These are phyloP conservation scores for Shiraia sp. DNA, from an alignment of 2,329 filamentous ascomycete species.

Conservation along the genomic window DNA sequence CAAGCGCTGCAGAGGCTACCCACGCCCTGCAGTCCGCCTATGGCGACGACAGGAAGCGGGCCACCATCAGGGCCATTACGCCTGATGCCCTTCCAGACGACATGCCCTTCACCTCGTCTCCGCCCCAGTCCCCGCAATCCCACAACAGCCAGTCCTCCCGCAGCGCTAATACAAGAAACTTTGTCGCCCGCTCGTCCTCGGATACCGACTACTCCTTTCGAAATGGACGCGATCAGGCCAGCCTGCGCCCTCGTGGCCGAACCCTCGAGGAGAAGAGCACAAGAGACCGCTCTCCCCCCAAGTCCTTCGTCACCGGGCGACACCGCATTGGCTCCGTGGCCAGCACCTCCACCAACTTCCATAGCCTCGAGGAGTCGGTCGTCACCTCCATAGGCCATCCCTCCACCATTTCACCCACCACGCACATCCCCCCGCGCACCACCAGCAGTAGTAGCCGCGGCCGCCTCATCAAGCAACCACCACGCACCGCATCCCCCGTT, in stretches of 20 bases:
- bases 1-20: slow-evolving; percentile 24
- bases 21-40: slow-evolving; percentile 6
- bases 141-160: slow-evolving; percentile 24
- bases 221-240: slow-evolving; percentile 55
- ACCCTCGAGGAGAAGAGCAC: slow-evolving; percentile 53
- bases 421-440: slow-evolving; percentile 29
- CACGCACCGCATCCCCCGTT: slow-evolving; percentile 21
- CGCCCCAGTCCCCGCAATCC: slow-evolving; percentile 38
- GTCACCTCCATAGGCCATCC: slow-evolving; percentile 48
- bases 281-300: slow-evolving; percentile 47
- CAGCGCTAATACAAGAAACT: slow-evolving; percentile 28
- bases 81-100: slow-evolving; percentile 55
- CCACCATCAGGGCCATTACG: slow-evolving; percentile 66
- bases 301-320: slow-evolving; percentile 51
- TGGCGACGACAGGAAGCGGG: slow-evolving; percentile 22
- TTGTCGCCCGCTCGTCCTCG: slow-evolving; percentile 37
- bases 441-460: slow-evolving; percentile 35
- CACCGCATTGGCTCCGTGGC: slow-evolving; percentile 73
- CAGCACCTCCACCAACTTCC: slow-evolving; percentile 58
- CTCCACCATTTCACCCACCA: slow-evolving; percentile 42
- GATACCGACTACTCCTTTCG: slow-evolving; percentile 38
- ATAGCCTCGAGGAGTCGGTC: slow-evolving; percentile 47
- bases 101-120: slow-evolving; percentile 20
- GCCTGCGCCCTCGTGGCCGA: slow-evolving; percentile 52
- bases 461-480: slow-evolving; percentile 36